Conservation (phyloP, 495 filamentous ascomycete species). For the Daldinia loculata region DNA sequence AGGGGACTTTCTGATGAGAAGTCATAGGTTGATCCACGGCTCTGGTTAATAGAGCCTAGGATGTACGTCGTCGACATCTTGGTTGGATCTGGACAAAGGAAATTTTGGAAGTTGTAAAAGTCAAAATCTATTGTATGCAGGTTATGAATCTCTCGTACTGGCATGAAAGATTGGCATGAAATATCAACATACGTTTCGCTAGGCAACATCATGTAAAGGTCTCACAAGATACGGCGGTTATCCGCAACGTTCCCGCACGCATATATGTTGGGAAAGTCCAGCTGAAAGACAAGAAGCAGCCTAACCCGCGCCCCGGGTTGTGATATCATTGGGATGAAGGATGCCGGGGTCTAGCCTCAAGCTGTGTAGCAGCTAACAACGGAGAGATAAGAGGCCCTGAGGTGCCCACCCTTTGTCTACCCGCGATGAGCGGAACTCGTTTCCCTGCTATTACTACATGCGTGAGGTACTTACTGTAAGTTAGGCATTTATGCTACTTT, state of each 20-base stretch:
- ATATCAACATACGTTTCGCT: slow-evolving; percentile 19
- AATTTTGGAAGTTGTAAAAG: slow-evolving; percentile 5
- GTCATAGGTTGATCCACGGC: slow-evolving; percentile 31
- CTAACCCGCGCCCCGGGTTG: slow-evolving; percentile 6
- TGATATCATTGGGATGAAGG: slow-evolving; percentile 25
- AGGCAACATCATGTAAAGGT: slow-evolving; percentile 3
- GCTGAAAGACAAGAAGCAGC: slow-evolving; percentile 17
- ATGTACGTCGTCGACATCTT: slow-evolving; percentile 43
- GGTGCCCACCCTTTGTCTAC: slow-evolving; percentile 5
- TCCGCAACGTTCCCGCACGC: slow-evolving; percentile 12
- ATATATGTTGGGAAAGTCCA: slow-evolving; percentile 21
- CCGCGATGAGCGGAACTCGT: slow-evolving; percentile 7
- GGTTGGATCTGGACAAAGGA: slow-evolving; percentile 7
- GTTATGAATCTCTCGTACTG: slow-evolving; percentile 3
- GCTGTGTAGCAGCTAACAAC: slow-evolving; percentile 20
- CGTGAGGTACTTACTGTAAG: neutral
- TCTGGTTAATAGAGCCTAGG: slow-evolving; percentile 37
- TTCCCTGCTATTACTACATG: slow-evolving; percentile 17
- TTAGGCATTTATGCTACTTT: slow-evolving; percentile 6
- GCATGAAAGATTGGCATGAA: slow-evolving; percentile 14
- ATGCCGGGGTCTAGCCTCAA: slow-evolving; percentile 3
- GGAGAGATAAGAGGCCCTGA: slow-evolving; percentile 7
- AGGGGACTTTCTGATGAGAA: slow-evolving; percentile 21
- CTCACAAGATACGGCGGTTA: slow-evolving; percentile 12
- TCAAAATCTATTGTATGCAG: neutral